A percentile compares a stretch with the other conserved stretches of the same genome.
phyloP scores from a whole-genome alignment of 306 rosid species.

The Comarum palustre region DNA sequence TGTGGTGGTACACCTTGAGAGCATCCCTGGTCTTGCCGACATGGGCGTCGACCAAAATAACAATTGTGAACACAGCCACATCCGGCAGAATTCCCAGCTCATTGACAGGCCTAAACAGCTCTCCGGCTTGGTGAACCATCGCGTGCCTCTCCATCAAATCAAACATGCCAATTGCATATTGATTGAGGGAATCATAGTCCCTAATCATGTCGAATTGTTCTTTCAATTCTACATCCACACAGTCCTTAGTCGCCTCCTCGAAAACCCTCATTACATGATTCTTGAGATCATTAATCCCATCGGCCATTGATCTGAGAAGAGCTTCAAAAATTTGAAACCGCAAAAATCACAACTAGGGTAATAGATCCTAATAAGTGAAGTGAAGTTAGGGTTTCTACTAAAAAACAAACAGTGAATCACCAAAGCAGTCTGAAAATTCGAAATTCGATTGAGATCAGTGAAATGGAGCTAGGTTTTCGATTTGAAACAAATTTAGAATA shows the following conservation, averaged over 20 bases:
- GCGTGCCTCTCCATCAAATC: background rate
- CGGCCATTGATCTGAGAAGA: background rate
- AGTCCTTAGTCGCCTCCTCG: background rate
- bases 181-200: conserved; percentile 1
- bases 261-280: background rate
- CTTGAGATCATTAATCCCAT: background rate
- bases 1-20: background rate
- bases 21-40: background rate
- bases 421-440: too few relatives aligned
- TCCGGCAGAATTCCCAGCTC: too few relatives aligned
- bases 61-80: background rate
- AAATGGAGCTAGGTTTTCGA: too few relatives aligned
- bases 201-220: background rate
- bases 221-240: background rate
- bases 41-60: background rate
- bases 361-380: too few relatives aligned
- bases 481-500: too few relatives aligned
- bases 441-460: too few relatives aligned
- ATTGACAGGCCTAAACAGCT: background rate
- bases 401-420: too few relatives aligned
- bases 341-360: background rate
- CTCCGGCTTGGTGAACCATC: background rate
- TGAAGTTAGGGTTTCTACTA: too few relatives aligned
- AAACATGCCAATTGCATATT: background rate
- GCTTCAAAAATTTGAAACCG: background rate